Conservation (phyloP, 257 asterid species). For the Hygrophila difformis region DNA sequence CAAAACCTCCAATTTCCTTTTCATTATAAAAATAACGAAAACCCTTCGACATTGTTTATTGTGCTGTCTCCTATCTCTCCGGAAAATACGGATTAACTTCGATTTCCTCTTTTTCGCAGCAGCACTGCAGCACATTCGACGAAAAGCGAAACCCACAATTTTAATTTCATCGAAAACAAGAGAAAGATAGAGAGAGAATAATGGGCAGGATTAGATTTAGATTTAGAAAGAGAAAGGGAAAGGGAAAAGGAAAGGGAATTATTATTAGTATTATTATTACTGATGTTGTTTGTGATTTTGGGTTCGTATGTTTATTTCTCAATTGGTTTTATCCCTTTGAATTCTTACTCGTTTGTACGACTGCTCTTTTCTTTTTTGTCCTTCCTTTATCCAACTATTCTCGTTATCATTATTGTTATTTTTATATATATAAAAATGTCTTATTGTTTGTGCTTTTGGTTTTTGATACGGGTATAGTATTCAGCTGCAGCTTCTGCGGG, state of each 20-base stretch:
- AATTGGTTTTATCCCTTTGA: conserved; percentile 25
- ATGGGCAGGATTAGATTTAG: too few relatives aligned
- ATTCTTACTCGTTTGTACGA: conserved; percentile 20
- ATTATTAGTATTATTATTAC: too few relatives aligned
- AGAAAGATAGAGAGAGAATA: conserved; percentile 24
- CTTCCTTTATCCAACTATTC: conserved; percentile 34
- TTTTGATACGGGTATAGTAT: conserved; percentile 17
- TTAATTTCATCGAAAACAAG: conserved; percentile 19
- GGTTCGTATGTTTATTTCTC: conserved; percentile 26
- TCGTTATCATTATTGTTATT: conserved; percentile 17
- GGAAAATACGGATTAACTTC: too few relatives aligned
- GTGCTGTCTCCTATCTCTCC: too few relatives aligned
- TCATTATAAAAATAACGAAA: too few relatives aligned
- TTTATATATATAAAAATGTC: conserved; percentile 10
- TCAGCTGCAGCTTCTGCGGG: conserved; percentile 18
- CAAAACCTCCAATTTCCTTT: too few relatives aligned
- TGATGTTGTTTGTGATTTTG: too few relatives aligned
- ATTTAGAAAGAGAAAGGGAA: too few relatives aligned
- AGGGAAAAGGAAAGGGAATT: conserved; percentile 35
- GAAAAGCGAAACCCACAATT: too few relatives aligned
- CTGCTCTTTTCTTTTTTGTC: conserved; percentile 13
- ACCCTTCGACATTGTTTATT: too few relatives aligned
- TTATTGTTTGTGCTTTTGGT: conserved; percentile 13
- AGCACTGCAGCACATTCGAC: too few relatives aligned
- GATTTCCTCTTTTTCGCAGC: too few relatives aligned